phyloP scores from a whole-genome alignment of 2,329 filamentous ascomycete species.

The Aspergillus brunneoviolaceus region DNA sequence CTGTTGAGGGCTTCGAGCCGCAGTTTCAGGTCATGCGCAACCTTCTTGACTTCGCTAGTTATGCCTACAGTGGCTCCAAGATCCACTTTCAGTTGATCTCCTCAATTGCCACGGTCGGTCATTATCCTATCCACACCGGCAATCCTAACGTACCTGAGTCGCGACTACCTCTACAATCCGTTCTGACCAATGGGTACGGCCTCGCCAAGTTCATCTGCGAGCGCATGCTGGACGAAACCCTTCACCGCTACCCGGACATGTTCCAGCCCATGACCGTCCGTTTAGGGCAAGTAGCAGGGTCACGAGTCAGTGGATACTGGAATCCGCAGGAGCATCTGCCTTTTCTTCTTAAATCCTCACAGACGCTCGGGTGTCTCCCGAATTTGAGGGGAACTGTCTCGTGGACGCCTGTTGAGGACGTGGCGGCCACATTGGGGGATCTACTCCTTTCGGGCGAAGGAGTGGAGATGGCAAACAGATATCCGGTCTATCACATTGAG shows the following conservation, averaged over 20 bases:
- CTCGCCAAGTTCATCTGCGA: constrained; percentile 56
- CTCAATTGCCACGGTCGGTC: constrained; percentile 43
- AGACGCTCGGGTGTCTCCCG: constrained; percentile 46
- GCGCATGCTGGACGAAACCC: constrained; percentile 50
- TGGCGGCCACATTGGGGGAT: constrained; percentile 36
- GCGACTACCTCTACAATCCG: constrained; percentile 38
- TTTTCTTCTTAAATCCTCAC: constrained; percentile 53
- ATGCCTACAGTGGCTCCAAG: background rate
- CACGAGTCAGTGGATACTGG: constrained; percentile 52
- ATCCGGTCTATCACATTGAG: constrained; percentile 47
- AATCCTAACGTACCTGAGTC: constrained; percentile 46
- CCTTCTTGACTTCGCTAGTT: constrained; percentile 39
- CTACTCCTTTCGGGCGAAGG: constrained; percentile 24
- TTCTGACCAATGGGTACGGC: constrained; percentile 50
- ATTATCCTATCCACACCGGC: constrained; percentile 26
- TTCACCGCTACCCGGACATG: constrained; percentile 40
- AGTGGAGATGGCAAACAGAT: background rate
- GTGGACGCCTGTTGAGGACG: constrained; percentile 50
- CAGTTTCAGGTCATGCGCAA: constrained; percentile 50
- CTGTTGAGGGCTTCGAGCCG: constrained; percentile 18
- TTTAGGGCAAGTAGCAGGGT: constrained; percentile 55
- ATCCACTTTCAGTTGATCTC: constrained; percentile 42
- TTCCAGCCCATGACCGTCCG: constrained; percentile 49
- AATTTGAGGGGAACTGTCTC: constrained; percentile 41
- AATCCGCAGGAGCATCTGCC: constrained; percentile 53